These are phyloP conservation scores for Claviceps capensis DNA, from an alignment of 2,329 filamentous ascomycete genomes.

Conservation along the genomic window DNA sequence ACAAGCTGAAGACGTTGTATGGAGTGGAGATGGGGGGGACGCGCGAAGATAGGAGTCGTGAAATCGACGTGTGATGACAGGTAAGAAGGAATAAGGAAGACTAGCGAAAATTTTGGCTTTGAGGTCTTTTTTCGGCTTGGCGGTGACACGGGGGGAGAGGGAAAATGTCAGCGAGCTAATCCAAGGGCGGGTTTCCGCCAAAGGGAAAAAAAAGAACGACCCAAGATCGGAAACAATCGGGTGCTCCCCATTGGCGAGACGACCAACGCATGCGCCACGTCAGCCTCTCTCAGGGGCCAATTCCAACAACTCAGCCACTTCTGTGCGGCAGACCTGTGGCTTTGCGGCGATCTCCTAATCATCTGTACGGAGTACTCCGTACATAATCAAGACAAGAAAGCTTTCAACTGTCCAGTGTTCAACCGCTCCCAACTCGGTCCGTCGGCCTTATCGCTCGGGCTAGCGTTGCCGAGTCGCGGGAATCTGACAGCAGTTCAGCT, in stretches of 20 bases:
- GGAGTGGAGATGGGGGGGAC: conserved; percentile 6
- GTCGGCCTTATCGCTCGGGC: too few relatives aligned
- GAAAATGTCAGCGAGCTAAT: background rate
- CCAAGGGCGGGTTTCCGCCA: background rate
- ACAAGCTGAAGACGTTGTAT: conserved; percentile 2
- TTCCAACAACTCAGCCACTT: background rate
- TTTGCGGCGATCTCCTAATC: background rate
- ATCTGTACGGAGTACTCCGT: too few relatives aligned
- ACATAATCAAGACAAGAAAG: too few relatives aligned
- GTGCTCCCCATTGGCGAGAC: conserved; percentile 4
- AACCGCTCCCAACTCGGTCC: too few relatives aligned
- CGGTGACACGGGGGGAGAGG: background rate
- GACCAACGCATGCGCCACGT: conserved; percentile 1
- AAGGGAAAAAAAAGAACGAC: background rate
- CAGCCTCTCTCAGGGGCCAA: conserved; percentile 1
- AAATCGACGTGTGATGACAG: conserved; percentile 1
- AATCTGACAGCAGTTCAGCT: too few relatives aligned
- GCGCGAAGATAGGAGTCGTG: background rate
- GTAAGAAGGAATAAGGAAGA: background rate
- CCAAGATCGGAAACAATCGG: conserved; percentile 6
- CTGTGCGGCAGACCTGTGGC: background rate
- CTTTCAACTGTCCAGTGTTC: too few relatives aligned
- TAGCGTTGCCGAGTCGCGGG: too few relatives aligned
- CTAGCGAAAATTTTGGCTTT: conserved; percentile 1
- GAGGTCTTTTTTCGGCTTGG: conserved; percentile 2